Evolutionary conservation across 805 yeast species (phyloP).

Genomic region (Ogataea populi-albae): DNA sequence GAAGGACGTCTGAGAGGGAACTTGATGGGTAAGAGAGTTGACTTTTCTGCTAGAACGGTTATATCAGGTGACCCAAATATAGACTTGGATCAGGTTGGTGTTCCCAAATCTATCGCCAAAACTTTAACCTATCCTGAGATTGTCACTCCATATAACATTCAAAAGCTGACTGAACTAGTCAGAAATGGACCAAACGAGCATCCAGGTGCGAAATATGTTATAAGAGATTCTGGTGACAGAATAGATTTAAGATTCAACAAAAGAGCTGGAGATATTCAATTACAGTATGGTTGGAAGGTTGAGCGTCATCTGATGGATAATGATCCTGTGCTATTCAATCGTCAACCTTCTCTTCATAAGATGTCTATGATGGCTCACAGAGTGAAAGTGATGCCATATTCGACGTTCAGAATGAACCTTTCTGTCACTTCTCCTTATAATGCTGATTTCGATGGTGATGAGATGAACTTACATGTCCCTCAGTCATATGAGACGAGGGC

Average conservation of each 20-base stretch:
- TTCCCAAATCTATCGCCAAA: slow-evolving; percentile 93
- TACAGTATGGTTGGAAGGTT: slow-evolving; percentile 99
- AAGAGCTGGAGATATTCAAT: slow-evolving; percentile 96
- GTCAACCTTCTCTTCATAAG: slow-evolving; percentile 98
- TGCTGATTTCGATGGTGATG: slow-evolving; percentile 99
- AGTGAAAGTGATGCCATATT: slow-evolving; percentile 97
- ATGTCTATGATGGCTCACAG: slow-evolving; percentile 99
- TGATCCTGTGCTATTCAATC: slow-evolving; percentile 96
- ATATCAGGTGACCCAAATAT: slow-evolving; percentile 99
- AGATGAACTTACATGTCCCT: slow-evolving; percentile 99
- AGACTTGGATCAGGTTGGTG: slow-evolving; percentile 98
- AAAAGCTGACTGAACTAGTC: slow-evolving; percentile 85
- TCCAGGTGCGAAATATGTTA: slow-evolving; percentile 98
- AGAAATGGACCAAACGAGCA: slow-evolving; percentile 99
- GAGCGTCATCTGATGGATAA: slow-evolving; percentile 97
- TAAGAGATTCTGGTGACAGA: slow-evolving; percentile 98
- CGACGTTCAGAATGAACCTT: slow-evolving; percentile 92
- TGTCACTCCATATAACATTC: slow-evolving; percentile 96
- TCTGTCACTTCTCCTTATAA: slow-evolving; percentile 99
- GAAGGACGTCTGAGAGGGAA: slow-evolving; percentile 99
- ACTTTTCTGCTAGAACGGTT: slow-evolving; percentile 97
- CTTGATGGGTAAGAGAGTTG: slow-evolving; percentile 99
- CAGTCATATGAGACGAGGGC: slow-evolving; percentile 98
- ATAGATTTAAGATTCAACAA: slow-evolving; percentile 95
- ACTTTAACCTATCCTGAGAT: slow-evolving; percentile 95